Conservation (phyloP, 2,329 filamentous ascomycete genomes). For the Fusarium sp. region DNA sequence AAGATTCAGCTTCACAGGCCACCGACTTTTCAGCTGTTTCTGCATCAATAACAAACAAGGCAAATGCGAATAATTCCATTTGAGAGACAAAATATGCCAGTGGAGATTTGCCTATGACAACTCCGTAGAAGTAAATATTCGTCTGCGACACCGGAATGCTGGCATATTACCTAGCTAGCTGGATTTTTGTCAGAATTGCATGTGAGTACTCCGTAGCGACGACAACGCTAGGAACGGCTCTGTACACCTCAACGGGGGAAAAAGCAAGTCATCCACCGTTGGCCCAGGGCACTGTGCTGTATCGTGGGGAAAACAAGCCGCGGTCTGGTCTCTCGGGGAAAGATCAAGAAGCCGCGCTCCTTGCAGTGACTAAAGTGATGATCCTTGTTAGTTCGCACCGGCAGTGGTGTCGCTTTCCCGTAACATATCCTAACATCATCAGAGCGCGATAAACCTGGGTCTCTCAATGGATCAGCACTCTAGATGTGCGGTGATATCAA, state of each 20-base stretch:
- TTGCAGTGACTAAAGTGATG: conserved; percentile 27
- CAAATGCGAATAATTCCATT: background rate
- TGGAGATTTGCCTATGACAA: background rate
- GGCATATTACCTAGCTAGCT: conserved; percentile 2
- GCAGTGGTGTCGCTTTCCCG: background rate
- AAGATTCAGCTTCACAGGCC: background rate
- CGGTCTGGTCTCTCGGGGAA: conserved; percentile 12
- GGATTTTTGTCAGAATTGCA: background rate
- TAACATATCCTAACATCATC: conserved; percentile 2
- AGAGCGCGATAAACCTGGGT: background rate
- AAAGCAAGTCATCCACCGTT: conserved; percentile 31
- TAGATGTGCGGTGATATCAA: background rate
- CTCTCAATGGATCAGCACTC: background rate
- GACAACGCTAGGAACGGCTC: conserved; percentile 5
- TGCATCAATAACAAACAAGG: background rate
- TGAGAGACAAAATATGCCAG: background rate
- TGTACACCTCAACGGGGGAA: conserved; percentile 13
- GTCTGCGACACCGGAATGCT: conserved; percentile 27
- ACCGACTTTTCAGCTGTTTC: background rate
- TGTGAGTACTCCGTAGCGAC: background rate
- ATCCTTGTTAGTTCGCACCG: background rate
- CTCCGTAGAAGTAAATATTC: background rate
- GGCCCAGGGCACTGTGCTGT: conserved; percentile 4
- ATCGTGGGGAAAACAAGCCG: conserved; percentile 42
- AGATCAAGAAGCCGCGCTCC: conserved; percentile 21